A percentile compares a stretch with the other conserved stretches of the same genome.
Conservation (phyloP, 2,329 filamentous ascomycete genomes). For the Hymenoscyphus salicellus region DNA sequence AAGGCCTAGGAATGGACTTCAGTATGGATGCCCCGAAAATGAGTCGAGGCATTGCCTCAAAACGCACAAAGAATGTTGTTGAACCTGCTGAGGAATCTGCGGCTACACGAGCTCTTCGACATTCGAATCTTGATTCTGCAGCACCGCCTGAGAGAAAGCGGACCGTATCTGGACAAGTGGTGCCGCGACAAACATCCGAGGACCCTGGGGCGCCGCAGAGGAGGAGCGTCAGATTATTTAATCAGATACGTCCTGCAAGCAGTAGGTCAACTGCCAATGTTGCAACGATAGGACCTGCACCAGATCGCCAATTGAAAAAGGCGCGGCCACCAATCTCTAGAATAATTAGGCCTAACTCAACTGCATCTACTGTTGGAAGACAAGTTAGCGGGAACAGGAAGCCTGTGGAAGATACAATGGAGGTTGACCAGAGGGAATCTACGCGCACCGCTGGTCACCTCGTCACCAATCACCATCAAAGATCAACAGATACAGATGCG, state of each 20-base stretch:
- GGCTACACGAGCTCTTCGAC: slow-evolving; percentile 26
- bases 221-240: slow-evolving; percentile 71
- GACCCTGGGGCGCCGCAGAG: slow-evolving; percentile 64
- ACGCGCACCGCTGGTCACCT: slow-evolving; percentile 27
- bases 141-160: slow-evolving; percentile 70
- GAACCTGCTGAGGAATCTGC: slow-evolving; percentile 33
- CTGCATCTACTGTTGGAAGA: slow-evolving; percentile 71
- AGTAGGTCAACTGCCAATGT: slow-evolving; percentile 46
- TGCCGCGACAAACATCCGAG: slow-evolving; percentile 51
- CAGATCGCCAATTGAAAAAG: slow-evolving; percentile 76
- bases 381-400: slow-evolving; percentile 91
- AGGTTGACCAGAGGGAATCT: slow-evolving; percentile 65
- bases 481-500: slow-evolving; percentile 47
- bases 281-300: slow-evolving; percentile 55
- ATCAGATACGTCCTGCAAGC: slow-evolving; percentile 61
- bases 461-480: slow-evolving; percentile 29
- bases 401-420: slow-evolving; percentile 65
- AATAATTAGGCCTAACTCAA: slow-evolving; percentile 63
- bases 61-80: slow-evolving; percentile 32
- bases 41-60: slow-evolving; percentile 35
- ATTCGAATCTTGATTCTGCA: slow-evolving; percentile 24
- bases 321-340: slow-evolving; percentile 69
- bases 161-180: slow-evolving; percentile 82
- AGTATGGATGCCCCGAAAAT: slow-evolving; percentile 37
- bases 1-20: slow-evolving; percentile 37